These are phyloP conservation scores for Castanea crenata DNA, from an alignment of 306 rosid species.

Conservation along the genomic window DNA sequence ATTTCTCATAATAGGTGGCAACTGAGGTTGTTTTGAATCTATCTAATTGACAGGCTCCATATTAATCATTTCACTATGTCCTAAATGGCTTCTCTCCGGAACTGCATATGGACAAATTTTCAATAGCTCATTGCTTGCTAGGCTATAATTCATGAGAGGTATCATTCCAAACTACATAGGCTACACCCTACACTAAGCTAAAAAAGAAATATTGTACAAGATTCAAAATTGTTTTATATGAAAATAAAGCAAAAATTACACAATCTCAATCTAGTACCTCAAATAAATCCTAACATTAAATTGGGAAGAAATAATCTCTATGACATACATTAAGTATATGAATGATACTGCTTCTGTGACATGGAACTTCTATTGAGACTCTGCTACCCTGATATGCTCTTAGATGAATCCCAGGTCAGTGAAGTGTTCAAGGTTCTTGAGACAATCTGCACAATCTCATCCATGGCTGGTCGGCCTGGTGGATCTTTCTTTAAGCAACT, in stretches of 20 bases:
- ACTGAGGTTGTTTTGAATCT: neutral
- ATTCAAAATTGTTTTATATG: neutral
- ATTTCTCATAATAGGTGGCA: no score
- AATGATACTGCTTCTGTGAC: neutral
- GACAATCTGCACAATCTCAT: constrained; percentile 60
- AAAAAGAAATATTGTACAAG: neutral
- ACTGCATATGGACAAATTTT: neutral
- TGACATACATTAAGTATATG: neutral
- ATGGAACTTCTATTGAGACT: constrained; percentile 7
- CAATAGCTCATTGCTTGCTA: neutral
- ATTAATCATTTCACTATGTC: neutral
- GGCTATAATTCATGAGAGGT: neutral
- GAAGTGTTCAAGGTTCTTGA: constrained; percentile 58
- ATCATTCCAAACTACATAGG: neutral
- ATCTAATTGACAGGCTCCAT: neutral
- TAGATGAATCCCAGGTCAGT: constrained; percentile 55
- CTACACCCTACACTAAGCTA: neutral
- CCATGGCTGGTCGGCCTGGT: constrained; percentile 57
- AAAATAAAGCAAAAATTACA: neutral
- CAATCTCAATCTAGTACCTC: neutral
- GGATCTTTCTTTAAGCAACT: constrained; percentile 63
- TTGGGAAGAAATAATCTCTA: neutral
- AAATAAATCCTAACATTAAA: neutral
- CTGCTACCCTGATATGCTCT: constrained; percentile 19
- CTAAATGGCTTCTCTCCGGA: neutral